Percentiles rank a stretch among this genome's conserved stretches.
Evolutionary conservation across 768 basidiomycete genomes (phyloP).

Genomic region (Termitomyces sp.): DNA sequence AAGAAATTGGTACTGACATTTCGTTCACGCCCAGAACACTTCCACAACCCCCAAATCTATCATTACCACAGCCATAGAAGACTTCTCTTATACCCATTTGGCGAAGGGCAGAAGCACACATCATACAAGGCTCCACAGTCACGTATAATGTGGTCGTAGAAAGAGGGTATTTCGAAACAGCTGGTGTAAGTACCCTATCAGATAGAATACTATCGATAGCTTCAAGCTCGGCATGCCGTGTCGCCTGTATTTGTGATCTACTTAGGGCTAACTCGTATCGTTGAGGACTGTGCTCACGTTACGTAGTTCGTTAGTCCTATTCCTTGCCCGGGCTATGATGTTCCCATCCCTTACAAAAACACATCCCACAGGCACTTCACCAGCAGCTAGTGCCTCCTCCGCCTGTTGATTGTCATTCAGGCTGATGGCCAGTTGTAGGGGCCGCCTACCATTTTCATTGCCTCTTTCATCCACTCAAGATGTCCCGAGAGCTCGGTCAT

Average conservation of each 20-base stretch:
- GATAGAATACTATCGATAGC: conserved; percentile 87
- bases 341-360: conserved; percentile 79
- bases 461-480: conserved; percentile 74
- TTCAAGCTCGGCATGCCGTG: conserved; percentile 95
- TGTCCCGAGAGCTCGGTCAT: conserved; percentile 21
- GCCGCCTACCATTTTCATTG: conserved; percentile 69
- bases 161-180: conserved; percentile 53
- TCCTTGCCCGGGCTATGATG: conserved; percentile 83
- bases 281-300: conserved; percentile 53
- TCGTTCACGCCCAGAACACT: conserved; percentile 88
- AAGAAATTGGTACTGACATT: conserved; percentile 36
- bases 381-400: conserved; percentile 75
- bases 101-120: conserved; percentile 95
- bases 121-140: conserved; percentile 98
- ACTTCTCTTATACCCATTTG: conserved; percentile 91
- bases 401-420: conserved; percentile 40
- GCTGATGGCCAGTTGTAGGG: background rate
- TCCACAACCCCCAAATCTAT: conserved; percentile 94
- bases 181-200: conserved; percentile 50
- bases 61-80: conserved; percentile 91
- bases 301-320: conserved; percentile 88
- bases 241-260: conserved; percentile 55
- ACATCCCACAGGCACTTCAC: conserved; percentile 96
- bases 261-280: background rate
- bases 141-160: conserved; percentile 85